These are phyloP conservation scores for Phytomonas sp. DNA, from an alignment of 208 protist species.

Conservation along the genomic window DNA sequence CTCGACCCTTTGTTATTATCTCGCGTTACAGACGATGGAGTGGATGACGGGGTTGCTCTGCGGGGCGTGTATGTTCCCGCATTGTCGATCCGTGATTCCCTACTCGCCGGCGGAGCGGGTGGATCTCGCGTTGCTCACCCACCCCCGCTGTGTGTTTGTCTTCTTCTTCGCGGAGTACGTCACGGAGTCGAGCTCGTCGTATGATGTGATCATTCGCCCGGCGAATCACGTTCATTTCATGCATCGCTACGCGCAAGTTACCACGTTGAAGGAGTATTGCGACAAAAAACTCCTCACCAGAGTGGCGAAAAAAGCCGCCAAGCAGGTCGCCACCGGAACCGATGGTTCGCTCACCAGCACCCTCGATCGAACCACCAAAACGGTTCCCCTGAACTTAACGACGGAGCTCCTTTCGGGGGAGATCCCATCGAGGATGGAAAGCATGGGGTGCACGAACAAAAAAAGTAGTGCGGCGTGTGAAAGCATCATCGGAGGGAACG, in stretches of 20 bases:
- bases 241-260: conserved; percentile 50
- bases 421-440: neutral
- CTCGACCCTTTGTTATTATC: conserved; percentile 40
- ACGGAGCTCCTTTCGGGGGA: neutral
- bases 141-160: conserved; percentile 71
- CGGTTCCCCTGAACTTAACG: neutral
- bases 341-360: neutral
- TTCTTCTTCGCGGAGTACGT: conserved; percentile 87
- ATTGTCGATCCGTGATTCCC: conserved; percentile 26
- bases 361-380: neutral
- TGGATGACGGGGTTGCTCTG: conserved; percentile 43
- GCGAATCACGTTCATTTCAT: conserved; percentile 41
- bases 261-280: conserved; percentile 45
- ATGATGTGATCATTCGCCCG: conserved; percentile 68
- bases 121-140: conserved; percentile 65
- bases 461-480: neutral
- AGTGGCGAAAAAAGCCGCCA: neutral
- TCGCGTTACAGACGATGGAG: conserved; percentile 72
- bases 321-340: neutral
- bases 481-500: neutral
- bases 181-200: conserved; percentile 43
- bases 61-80: conserved; percentile 20
- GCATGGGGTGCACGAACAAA: neutral
- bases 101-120: conserved; percentile 71
- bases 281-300: neutral